Evolutionary conservation across 805 yeast species (phyloP), one percentile per base, ranked within the genome.

Genomic region (Ogataea paradorogensis): DNA sequence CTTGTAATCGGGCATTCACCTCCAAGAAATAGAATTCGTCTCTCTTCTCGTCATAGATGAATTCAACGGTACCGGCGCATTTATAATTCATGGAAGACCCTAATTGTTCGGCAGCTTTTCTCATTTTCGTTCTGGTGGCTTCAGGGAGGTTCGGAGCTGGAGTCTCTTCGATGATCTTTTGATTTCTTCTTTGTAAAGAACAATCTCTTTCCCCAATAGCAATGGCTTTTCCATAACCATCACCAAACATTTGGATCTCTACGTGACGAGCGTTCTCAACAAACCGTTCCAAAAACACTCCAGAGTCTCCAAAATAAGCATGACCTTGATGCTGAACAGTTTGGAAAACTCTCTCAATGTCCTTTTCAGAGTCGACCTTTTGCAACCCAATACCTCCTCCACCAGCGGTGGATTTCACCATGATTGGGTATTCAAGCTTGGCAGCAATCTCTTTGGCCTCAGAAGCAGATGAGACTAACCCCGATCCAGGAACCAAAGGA

Each of bases 371-470:
- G 56, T 90, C 96, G 43, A 90, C 97, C 59, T 89, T 85, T 63
- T 91, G 97, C 52, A 91, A 70, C 49, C 99, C 99, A 57, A 91
- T 91, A 66, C 99, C 99, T 65, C 99, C 99, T 58, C 99, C 99
- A 61, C 99, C 99, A 18, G 98, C 98, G 46, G 99, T 93, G 18
- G 95, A 84, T 65, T 91, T 91, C 35, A 93, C 86, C 98, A 91
- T 91, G 24, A 91, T 78, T 21, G 98, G 98, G 55, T 87, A 93
- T 42, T 76, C 84, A 35, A 91, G 69, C 53, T 75, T 67, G 13
- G 76, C 80, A 11, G 96, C 98, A 47, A 82, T 76, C 45, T 67
- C 72, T 42, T 71, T 69, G 3, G 98, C 98, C 54, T 85, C 96
- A 9, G 73, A 73, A 9, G 90, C 73, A 46, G 77, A 67, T 2